phyloP scores from a whole-genome alignment of 495 filamentous ascomycete species.

The Lepidopterella palustris region DNA sequence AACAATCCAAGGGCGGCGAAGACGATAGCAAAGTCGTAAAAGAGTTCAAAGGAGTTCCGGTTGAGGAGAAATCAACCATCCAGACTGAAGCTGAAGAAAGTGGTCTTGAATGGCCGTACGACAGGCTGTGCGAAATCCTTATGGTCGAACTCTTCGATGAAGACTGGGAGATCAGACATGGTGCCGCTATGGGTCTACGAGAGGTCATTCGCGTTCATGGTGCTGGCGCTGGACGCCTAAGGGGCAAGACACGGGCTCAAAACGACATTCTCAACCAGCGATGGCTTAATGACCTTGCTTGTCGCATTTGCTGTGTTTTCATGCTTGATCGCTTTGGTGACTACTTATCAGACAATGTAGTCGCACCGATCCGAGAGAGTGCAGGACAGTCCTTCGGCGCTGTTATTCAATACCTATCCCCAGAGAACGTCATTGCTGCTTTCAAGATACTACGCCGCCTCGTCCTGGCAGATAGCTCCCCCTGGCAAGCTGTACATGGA shows the following conservation, averaged over 20 bases:
- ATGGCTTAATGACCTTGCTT: slow-evolving; percentile 91
- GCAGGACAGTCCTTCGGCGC: slow-evolving; percentile 93
- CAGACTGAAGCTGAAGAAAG: slow-evolving; percentile 65
- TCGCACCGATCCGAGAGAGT: slow-evolving; percentile 92
- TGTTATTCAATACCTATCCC: slow-evolving; percentile 70
- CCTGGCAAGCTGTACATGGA: slow-evolving; percentile 94
- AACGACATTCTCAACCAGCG: slow-evolving; percentile 72
- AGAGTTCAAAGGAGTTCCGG: slow-evolving; percentile 80
- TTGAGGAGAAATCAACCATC: slow-evolving; percentile 58
- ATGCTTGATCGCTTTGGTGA: slow-evolving; percentile 97
- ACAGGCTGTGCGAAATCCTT: slow-evolving; percentile 87
- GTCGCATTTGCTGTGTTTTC: slow-evolving; percentile 84
- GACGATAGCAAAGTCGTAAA: slow-evolving; percentile 90
- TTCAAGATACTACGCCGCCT: slow-evolving; percentile 77
- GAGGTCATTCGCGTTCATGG: slow-evolving; percentile 91
- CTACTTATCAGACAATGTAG: slow-evolving; percentile 93
- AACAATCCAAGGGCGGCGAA: slow-evolving; percentile 64
- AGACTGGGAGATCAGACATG: slow-evolving; percentile 95
- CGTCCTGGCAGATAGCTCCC: slow-evolving; percentile 82
- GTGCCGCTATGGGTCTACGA: slow-evolving; percentile 88
- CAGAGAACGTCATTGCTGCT: slow-evolving; percentile 66
- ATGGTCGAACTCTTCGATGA: slow-evolving; percentile 88
- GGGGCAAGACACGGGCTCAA: slow-evolving; percentile 59
- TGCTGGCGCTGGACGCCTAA: slow-evolving; percentile 74
- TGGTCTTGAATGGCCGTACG: slow-evolving; percentile 87